Base-by-base conservation (phyloP, 176 grass and related monocot genomes). In the Oryza glaberrima region DNA sequence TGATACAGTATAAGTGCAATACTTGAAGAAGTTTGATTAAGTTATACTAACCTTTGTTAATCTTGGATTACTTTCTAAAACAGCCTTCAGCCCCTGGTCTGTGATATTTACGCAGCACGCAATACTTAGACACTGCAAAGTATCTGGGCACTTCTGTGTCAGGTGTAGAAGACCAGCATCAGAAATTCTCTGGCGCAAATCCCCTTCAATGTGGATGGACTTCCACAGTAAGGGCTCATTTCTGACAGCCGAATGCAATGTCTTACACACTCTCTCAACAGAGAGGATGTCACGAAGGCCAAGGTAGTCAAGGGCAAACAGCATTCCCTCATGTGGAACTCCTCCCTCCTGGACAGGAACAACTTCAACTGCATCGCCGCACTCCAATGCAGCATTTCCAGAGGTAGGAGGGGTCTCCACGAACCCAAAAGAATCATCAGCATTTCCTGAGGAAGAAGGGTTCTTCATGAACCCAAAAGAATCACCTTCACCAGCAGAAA, bases 31-130 rank as follows among this genome's bases (percentile, higher is more conserved):
- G 15, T 11, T 9, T 14, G 72, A 84, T 16, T 70, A 72, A n/a
- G 17, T 5, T 2, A 78, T n/a, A 90, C 97, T 84, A 86, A 99
- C 97, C 97, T 94, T 90, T 48, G 36, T 91, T 75, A 99, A 77
- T 64, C 58, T 81, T 17, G 74, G 92, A 78, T 92, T 94, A 61
- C 41, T 84, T 44, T 94, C 67, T 14, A 99, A 69, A 76, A 96
- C 94, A 67, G 46, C 60, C 70, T 90, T 96, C 82, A 99, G 51
- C 15, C 94, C 97, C 56, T 91, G 90, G 80, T 99, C 90, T 12
- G 97, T 96, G 86, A 99, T 85, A 32, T 83, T 90, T 52, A 75
- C 72, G 65, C 94, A 96, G 64, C 84, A 15, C 15, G 56, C 49
- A 19, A 94, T 73, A 82, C 76, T 92, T 65, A 99, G 75, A 46